Percentiles rank a stretch among this genome's conserved stretches.
Conservation (phyloP, 495 filamentous ascomycete genomes). For the Aspergillus homomorphus region DNA sequence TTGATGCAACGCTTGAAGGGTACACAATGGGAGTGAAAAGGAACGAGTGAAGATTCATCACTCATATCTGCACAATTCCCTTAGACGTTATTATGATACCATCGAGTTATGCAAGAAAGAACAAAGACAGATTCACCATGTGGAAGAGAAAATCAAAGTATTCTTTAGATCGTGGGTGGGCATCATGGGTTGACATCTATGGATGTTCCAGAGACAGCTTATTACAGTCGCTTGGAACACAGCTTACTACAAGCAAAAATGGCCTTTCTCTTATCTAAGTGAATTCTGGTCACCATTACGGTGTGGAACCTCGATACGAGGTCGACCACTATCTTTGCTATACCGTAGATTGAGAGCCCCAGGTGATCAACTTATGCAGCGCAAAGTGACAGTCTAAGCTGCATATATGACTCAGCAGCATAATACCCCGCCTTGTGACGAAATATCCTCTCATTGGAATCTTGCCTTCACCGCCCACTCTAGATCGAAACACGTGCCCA, state of each 20-base stretch:
- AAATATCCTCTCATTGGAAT: not conserved
- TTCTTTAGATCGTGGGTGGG: not conserved
- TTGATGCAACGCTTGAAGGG: conserved; percentile 86
- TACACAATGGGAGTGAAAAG: conserved; percentile 55
- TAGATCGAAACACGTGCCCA: not conserved
- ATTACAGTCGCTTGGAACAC: no score
- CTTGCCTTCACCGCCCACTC: not conserved
- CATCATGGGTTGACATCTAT: no score
- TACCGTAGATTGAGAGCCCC: not conserved
- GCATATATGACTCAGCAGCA: not conserved
- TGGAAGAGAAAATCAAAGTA: not conserved
- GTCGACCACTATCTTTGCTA: conserved; percentile 14
- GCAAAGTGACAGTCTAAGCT: no score
- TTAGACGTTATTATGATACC: not conserved
- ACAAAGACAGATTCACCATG: not conserved
- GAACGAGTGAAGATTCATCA: conserved; percentile 14
- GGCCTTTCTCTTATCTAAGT: no score
- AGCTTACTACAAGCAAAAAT: no score
- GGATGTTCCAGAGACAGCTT: no score
- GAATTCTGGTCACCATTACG: no score
- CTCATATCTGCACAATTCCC: not conserved
- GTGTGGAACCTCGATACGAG: no score
- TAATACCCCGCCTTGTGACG: not conserved
- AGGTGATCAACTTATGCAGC: conserved; percentile 7
- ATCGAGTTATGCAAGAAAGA: not conserved